Percentiles rank a stretch among this genome's conserved stretches.
These are phyloP conservation scores for Platanthera guangdongensis DNA, from an alignment of 106 monocot genomes.

Conservation along the genomic window DNA sequence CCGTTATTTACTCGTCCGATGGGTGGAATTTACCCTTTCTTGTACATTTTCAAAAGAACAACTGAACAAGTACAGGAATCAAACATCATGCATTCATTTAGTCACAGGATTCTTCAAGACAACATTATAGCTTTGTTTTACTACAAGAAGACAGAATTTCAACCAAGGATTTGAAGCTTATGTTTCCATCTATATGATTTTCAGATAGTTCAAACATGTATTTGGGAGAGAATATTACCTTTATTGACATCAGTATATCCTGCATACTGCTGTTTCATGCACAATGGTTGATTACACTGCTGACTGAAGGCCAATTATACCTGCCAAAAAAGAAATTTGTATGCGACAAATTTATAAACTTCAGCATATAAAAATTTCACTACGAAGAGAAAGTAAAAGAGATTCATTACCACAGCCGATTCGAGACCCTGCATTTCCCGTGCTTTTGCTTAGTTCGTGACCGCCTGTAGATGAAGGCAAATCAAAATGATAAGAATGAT, in stretches of 20 bases:
- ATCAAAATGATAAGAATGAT: background rate
- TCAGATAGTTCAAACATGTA: no score
- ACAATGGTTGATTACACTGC: conserved; percentile 4
- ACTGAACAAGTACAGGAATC: no score
- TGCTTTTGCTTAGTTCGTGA: conserved; percentile 22
- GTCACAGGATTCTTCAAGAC: no score
- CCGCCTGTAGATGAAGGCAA: conserved; percentile 1
- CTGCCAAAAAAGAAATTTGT: conserved; percentile 3
- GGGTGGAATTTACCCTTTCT: no score
- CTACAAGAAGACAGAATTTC: background rate
- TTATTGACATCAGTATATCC: background rate
- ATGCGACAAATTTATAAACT: background rate
- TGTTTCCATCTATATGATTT: background rate
- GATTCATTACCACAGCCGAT: conserved; percentile 15
- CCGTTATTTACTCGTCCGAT: no score
- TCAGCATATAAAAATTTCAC: background rate
- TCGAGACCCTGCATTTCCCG: conserved; percentile 18
- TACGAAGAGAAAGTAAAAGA: background rate
- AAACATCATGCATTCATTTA: no score
- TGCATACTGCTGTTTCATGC: background rate
- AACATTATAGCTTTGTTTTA: background rate
- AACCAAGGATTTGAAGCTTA: background rate
- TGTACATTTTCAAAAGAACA: no score
- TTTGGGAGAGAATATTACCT: no score
- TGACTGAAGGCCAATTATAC: conserved; percentile 17